Evolutionary conservation across 129 eudicot species (phyloP).

Genomic region (Pulicaria dysenterica): DNA sequence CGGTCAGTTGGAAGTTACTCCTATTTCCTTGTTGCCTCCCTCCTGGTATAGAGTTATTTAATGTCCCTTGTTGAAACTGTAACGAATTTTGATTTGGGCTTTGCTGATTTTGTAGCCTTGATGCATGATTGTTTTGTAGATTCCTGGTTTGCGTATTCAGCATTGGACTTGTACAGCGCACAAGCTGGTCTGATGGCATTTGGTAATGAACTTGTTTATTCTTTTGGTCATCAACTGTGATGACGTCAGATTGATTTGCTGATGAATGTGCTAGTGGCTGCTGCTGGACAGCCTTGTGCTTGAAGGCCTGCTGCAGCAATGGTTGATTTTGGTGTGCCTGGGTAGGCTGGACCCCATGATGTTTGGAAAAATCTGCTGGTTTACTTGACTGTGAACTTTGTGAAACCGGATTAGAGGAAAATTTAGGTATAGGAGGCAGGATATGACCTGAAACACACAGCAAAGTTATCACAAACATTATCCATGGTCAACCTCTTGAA

Average conservation of each 20-base stretch:
- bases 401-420: slow-evolving; percentile 3
- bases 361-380: background rate
- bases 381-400: slow-evolving; percentile 8
- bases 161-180: slow-evolving; percentile 13
- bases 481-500: background rate
- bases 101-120: slow-evolving; percentile 10
- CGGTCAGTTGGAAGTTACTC: background rate
- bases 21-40: background rate
- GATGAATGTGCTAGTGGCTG: slow-evolving; percentile 14
- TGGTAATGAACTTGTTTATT: slow-evolving; percentile 1
- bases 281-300: background rate
- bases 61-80: slow-evolving; percentile 14
- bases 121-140: slow-evolving; percentile 2
- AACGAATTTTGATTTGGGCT: slow-evolving; percentile 1
- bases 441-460: slow-evolving; percentile 27
- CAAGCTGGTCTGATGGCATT: slow-evolving; percentile 1
- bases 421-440: background rate
- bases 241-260: slow-evolving; percentile 17
- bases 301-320: background rate
- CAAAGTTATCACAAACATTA: background rate
- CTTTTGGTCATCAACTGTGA: background rate
- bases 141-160: slow-evolving; percentile 1
- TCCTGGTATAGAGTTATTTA: background rate
- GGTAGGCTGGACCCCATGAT: background rate
- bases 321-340: slow-evolving; percentile 6